Base-by-base conservation (phyloP, 768 basidiomycete genomes). In the Lentinula guzmanii region DNA sequence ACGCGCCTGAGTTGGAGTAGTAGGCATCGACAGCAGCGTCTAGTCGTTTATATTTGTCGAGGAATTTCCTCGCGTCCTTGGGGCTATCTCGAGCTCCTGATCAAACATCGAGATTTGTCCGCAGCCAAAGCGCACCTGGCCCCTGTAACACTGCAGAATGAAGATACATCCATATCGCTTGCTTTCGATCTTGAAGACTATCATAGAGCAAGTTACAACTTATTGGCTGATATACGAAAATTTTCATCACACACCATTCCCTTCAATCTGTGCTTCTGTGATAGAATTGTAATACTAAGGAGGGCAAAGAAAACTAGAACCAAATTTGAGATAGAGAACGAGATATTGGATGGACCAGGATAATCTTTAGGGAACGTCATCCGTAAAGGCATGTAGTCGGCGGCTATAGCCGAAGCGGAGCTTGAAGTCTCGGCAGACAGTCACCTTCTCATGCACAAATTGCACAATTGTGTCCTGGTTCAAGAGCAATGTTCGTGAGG, bases 21-120 rank as follows among this genome's bases (percentile, higher is more conserved):
- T 78, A 93, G 1, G 87, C 84, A 70, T 92, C 87, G 50, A 91
- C 74, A 24, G 90, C 90, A n/a, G 77, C 71, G 59, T 93, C 90
- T 46, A 90, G 72, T 41, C 85, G 82, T 66, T 84, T 86, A 74
- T 89, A 78, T 65, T 84, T 86, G 63, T 90, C 84, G 52, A 92
- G 70, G 73, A 83, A 91, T 68, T 82, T 83, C 65, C 73, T 83
- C 10, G 89, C 91, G 62, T 90, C 89, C 63, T 72, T 78, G 31
- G 75, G 69, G 21, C 82, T 83, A 65, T n/a, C 74, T 76, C 72
- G 28, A 56, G n/a, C 41, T 21, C 53, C 3, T 18, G 41, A 73
- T 67, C 61, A 60, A 56, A 52, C 65, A 74, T 72, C 66, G 61
- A 53, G 18, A 41, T 10, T 8, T 58, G 61, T 15, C 13, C 37